A percentile compares a stretch with the other conserved stretches of the same genome.
Conservation (phyloP, 1,139 yeast genomes). For the Sugiyamaella japonica region DNA sequence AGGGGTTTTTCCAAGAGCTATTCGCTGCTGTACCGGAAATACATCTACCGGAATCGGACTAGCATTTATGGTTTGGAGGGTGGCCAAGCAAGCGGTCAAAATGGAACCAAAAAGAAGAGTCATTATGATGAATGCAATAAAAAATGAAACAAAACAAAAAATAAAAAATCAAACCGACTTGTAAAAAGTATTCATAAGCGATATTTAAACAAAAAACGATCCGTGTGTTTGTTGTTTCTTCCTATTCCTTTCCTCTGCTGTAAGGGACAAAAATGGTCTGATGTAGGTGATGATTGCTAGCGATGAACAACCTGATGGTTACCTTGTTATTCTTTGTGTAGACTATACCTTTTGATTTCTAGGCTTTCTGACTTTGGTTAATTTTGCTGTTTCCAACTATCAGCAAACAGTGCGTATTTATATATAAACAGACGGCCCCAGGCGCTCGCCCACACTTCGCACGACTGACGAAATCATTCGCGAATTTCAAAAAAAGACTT, state of each 20-base stretch:
- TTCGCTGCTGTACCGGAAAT: constrained; percentile 22
- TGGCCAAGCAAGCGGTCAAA: neutral
- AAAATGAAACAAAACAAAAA: neutral
- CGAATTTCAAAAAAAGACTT: constrained; percentile 3
- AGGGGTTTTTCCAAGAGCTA: constrained; percentile 23
- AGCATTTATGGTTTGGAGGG: constrained; percentile 6
- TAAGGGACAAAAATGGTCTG: too few relatives aligned
- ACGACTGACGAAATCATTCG: constrained; percentile 2
- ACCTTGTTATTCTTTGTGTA: neutral
- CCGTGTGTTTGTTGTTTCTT: too few relatives aligned
- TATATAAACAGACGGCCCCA: neutral
- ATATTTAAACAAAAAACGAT: too few relatives aligned
- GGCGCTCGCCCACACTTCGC: constrained; percentile 1
- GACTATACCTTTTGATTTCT: too few relatives aligned
- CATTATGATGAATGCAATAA: neutral
- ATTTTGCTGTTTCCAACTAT: neutral
- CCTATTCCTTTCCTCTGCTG: too few relatives aligned
- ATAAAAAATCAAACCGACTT: neutral
- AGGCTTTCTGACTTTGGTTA: too few relatives aligned
- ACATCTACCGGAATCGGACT: constrained; percentile 21
- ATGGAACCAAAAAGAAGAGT: neutral
- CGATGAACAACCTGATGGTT: neutral
- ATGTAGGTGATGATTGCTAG: neutral
- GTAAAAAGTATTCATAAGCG: neutral
- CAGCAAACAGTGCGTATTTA: neutral